Percentiles rank a stretch among this genome's conserved stretches.
Evolutionary conservation across 352 stramenopile genomes (phyloP).

Genomic region (Globisporangium barbulae): DNA sequence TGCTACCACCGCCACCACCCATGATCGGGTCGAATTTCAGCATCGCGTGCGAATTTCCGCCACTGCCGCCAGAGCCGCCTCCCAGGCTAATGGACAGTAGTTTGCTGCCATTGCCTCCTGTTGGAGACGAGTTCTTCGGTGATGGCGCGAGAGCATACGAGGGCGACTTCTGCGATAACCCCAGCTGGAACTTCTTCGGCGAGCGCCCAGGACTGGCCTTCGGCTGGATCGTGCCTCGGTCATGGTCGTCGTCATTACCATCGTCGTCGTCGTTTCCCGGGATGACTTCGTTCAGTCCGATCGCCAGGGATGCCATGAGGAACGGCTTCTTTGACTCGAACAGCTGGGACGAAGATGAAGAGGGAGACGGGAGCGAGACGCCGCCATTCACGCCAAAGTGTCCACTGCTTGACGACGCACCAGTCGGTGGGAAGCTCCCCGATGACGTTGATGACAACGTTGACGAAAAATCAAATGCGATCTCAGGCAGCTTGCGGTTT

Average conservation of each 20-base stretch:
- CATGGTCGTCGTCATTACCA: no score
- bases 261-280: background rate
- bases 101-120: conserved; percentile 9
- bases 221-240: background rate
- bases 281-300: conserved; percentile 14
- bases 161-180: conserved; percentile 3
- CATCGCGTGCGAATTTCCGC: background rate
- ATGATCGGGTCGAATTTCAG: conserved; percentile 16
- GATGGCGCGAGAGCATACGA: background rate
- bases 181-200: conserved; percentile 15
- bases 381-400: background rate
- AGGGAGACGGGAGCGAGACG: conserved; percentile 5
- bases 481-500: conserved; percentile 11
- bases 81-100: conserved; percentile 3
- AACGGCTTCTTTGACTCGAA: conserved; percentile 10
- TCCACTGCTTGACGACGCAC: conserved; percentile 1
- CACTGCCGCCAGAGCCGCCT: background rate
- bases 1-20: background rate
- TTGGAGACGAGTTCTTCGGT: conserved; percentile 9
- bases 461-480: conserved; percentile 12
- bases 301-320: conserved; percentile 13
- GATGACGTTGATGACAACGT: background rate
- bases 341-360: background rate
- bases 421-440: background rate
- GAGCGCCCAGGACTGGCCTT: background rate